Conservation (phyloP, 2,329 filamentous ascomycete genomes). For the Diatrype stigma region DNA sequence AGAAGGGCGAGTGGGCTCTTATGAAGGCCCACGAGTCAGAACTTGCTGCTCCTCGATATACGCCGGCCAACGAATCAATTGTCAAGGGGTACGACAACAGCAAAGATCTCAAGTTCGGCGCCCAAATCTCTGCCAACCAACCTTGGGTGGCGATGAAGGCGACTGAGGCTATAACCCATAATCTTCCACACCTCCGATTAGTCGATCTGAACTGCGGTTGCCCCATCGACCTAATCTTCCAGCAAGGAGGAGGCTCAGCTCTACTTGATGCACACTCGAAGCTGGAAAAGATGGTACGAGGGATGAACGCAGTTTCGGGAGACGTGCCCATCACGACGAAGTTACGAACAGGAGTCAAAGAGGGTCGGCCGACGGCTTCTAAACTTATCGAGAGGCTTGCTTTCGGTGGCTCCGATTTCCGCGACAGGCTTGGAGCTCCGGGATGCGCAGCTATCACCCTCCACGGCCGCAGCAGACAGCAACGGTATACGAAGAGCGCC, state of each 20-base stretch:
- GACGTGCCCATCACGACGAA: conserved; percentile 92
- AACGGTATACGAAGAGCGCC: conserved; percentile 87
- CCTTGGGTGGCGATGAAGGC: conserved; percentile 88
- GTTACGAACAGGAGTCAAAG: conserved; percentile 85
- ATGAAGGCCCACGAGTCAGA: conserved; percentile 90
- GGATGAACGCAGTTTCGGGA: conserved; percentile 91
- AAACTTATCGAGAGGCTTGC: conserved; percentile 80
- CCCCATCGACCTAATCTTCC: conserved; percentile 90
- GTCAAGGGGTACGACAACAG: conserved; percentile 77
- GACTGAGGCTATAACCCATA: conserved; percentile 71
- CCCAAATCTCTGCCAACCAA: conserved; percentile 88
- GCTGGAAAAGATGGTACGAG: conserved; percentile 88
- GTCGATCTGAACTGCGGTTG: conserved; percentile 97
- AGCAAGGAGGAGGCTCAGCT: conserved; percentile 82
- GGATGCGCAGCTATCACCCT: conserved; percentile 94
- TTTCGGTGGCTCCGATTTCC: conserved; percentile 70
- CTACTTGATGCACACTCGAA: conserved; percentile 85
- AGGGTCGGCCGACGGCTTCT: conserved; percentile 71
- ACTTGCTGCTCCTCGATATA: conserved; percentile 65
- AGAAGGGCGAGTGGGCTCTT: conserved; percentile 90
- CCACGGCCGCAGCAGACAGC: conserved; percentile 88
- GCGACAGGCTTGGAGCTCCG: conserved; percentile 65
- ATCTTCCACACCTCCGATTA: conserved; percentile 78
- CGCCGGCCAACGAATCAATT: conserved; percentile 45
- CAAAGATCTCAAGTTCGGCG: conserved; percentile 83